These are phyloP conservation scores for Globisporangium orthogonon DNA, from an alignment of 352 stramenopile species.

Conservation along the genomic window DNA sequence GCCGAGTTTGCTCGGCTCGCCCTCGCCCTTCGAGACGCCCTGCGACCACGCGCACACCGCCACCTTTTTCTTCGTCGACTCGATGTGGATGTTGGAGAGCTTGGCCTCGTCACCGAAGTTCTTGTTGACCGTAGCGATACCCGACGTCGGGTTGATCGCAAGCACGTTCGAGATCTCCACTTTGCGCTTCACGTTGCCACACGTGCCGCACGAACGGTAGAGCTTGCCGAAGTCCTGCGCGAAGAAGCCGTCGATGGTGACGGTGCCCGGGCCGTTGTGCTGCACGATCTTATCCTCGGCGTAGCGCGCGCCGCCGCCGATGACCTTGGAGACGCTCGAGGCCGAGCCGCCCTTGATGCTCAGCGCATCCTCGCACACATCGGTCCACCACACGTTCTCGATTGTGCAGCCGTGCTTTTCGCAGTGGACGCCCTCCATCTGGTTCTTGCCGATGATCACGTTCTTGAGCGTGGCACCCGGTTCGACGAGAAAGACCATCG, in stretches of 20 bases:
- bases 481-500: slow-evolving; percentile 21
- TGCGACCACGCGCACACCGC: slow-evolving; percentile 22
- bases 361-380: slow-evolving; percentile 24
- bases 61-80: slow-evolving; percentile 11
- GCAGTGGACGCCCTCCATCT: slow-evolving; percentile 23
- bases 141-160: slow-evolving; percentile 18
- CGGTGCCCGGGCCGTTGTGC: slow-evolving; percentile 19
- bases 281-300: slow-evolving; percentile 29
- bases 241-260: slow-evolving; percentile 28
- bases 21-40: slow-evolving; percentile 17
- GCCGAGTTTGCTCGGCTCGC: slow-evolving; percentile 17
- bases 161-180: slow-evolving; percentile 24
- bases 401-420: slow-evolving; percentile 24
- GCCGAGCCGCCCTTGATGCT: slow-evolving; percentile 21
- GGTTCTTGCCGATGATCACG: slow-evolving; percentile 27
- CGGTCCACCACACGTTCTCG: slow-evolving; percentile 27
- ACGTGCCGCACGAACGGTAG: slow-evolving; percentile 28
- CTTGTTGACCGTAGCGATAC: slow-evolving; percentile 23
- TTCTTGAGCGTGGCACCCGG: slow-evolving; percentile 24
- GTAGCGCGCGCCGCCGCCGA: slow-evolving; percentile 19
- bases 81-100: slow-evolving; percentile 19
- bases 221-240: slow-evolving; percentile 23
- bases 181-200: slow-evolving; percentile 15
- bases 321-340: slow-evolving; percentile 17
- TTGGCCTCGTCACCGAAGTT: slow-evolving; percentile 23